phyloP scores from a whole-genome alignment of 805 yeast species.

The Yarrowia hollandica region DNA sequence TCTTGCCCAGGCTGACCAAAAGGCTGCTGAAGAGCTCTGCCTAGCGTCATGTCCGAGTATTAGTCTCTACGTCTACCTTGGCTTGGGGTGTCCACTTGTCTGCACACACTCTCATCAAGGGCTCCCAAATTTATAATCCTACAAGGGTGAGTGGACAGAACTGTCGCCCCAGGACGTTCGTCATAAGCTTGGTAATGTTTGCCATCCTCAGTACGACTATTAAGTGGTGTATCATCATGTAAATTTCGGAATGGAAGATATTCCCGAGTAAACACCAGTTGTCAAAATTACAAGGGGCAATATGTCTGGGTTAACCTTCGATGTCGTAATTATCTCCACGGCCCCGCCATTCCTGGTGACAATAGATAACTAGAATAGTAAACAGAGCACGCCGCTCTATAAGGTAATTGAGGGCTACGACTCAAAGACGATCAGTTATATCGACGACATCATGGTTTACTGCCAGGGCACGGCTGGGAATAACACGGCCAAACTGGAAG shows the following conservation, averaged over 20 bases:
- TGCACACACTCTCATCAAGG: constrained; percentile 89
- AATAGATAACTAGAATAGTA: too few species aligned
- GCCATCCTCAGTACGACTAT: constrained; percentile 92
- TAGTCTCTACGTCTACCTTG: constrained; percentile 87
- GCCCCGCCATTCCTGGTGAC: too few species aligned
- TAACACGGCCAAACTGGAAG: background rate
- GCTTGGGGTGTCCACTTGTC: constrained; percentile 98
- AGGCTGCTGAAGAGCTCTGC: constrained; percentile 79
- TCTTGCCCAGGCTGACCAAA: constrained; percentile 66
- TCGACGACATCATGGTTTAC: background rate
- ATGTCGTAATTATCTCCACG: too few species aligned
- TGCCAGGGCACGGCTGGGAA: background rate
- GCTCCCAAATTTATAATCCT: constrained; percentile 91
- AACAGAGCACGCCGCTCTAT: background rate
- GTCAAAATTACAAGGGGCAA: too few species aligned
- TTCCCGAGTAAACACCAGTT: too few species aligned
- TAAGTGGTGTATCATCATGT: constrained; percentile 92
- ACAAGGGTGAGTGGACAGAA: constrained; percentile 83
- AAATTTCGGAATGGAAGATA: too few species aligned
- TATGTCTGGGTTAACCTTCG: too few species aligned
- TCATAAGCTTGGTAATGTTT: constrained; percentile 98
- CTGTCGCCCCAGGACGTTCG: constrained; percentile 91
- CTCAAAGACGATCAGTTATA: background rate
- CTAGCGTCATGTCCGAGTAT: constrained; percentile 76
- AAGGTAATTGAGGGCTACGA: background rate